Conservation (phyloP, 108 stramenopile species). For the Pseudonitzschia pungens region DNA sequence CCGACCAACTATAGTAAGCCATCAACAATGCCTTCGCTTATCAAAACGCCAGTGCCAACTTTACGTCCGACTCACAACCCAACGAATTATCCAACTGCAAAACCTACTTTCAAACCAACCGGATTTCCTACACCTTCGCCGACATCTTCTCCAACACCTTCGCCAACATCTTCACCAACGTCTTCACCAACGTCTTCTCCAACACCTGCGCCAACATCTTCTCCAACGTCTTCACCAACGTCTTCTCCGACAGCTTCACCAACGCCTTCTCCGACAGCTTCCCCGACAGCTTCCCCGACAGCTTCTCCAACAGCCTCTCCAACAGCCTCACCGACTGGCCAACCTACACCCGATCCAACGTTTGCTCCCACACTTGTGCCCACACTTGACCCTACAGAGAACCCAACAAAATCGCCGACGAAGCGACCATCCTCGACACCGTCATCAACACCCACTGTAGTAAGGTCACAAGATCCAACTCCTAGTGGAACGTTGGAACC, state of each 20-base stretch:
- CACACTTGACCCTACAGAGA: neutral
- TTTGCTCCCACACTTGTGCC: conserved; percentile 1
- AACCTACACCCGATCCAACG: conserved; percentile 13
- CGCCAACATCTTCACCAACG: neutral
- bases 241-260: neutral
- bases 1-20: neutral
- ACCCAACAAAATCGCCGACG: neutral
- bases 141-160: neutral
- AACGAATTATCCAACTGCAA: neutral
- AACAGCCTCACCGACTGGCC: conserved; percentile 8
- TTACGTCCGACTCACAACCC: neutral
- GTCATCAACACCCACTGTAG: neutral
- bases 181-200: neutral
- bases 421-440: neutral
- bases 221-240: neutral
- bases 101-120: neutral
- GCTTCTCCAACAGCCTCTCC: conserved; percentile 18
- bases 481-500: conserved; percentile 28
- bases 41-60: neutral
- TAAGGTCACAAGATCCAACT: conserved; percentile 17
- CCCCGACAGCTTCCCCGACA: conserved; percentile 8
- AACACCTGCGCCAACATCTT: neutral
- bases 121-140: conserved; percentile 1
- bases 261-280: neutral
- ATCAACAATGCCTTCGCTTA: neutral